Base-by-base conservation (phyloP, 352 stramenopile genomes). In the Blastocystis sp. region DNA sequence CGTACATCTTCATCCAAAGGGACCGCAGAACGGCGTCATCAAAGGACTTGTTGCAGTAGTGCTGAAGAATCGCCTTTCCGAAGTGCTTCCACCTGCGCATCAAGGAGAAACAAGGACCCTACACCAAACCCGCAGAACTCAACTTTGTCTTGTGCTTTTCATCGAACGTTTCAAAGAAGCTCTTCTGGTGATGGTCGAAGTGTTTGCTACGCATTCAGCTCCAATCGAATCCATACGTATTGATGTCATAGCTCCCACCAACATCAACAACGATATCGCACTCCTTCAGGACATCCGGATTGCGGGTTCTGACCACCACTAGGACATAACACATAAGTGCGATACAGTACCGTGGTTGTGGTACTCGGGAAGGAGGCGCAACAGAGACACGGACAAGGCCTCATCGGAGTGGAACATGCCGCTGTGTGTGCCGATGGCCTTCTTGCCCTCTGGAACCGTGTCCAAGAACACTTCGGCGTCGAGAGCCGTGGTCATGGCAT, bases 201-300 rank as follows among this genome's bases (percentile, higher is more conserved):
- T 24, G 70, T 9, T 81, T 88, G 21, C 63, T 82, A 82, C n/a
- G 34, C 28, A 40, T 52, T 7, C 4, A 19, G 2, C n/a, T 45
- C 21, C 28, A 14, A 2, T 38, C 11, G 17, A 28, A 38, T 24
- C 1, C 40, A 21, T 17, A 76, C 66, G 76, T 61, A 54, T 77
- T 38, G 17, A 34, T 0, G 48, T 88, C 66, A 62, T 88, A 88
- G 3, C 38, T 17, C 3, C 78, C 66, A 4, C 78, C 78, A 24
- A 88, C 78, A 34, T 88, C 78, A 11, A 88, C 78, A 80, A 88
- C 78, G 14, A 88, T 88, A 38, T 88, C 78, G 48, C 62, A 88
- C 38, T 88, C 28, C 21, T 88, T 69, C 1, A 88, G 61, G 45
- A 78, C 1, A 61, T 64, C 28, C 34, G 61, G 52, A 76, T 88